Evolutionary conservation across 2,329 filamentous ascomycete genomes (phyloP).

Genomic region (Zymoseptoria tritici): DNA sequence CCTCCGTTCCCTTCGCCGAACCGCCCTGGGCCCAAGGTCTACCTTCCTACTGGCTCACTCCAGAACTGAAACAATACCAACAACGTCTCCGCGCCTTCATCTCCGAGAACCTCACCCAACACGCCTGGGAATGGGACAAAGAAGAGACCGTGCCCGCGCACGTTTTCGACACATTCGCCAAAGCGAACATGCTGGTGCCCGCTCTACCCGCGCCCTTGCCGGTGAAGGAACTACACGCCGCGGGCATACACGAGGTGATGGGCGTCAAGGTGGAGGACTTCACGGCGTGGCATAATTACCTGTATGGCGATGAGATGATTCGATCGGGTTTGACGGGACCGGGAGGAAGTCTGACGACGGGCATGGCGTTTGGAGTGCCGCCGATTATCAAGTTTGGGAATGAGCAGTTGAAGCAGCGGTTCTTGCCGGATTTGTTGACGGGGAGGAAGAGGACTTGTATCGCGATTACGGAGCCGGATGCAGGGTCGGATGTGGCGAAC

Average conservation of each 20-base stretch:
- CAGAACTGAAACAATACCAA: conserved; percentile 59
- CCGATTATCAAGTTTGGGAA: conserved; percentile 64
- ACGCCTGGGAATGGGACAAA: conserved; percentile 64
- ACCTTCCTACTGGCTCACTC: conserved; percentile 64
- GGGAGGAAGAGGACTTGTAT: conserved; percentile 64
- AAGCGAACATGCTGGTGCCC: conserved; percentile 63
- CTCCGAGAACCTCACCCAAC: conserved; percentile 52
- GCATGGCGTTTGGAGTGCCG: conserved; percentile 65
- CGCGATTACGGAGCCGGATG: conserved; percentile 70
- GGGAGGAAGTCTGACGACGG: conserved; percentile 57
- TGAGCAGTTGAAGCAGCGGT: conserved; percentile 54
- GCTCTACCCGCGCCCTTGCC: conserved; percentile 62
- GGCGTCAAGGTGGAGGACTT: conserved; percentile 66
- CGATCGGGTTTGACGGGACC: conserved; percentile 60
- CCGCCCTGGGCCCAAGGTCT: conserved; percentile 63
- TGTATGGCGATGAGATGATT: conserved; percentile 65
- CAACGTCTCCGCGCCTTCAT: conserved; percentile 60
- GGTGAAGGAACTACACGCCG: conserved; percentile 56
- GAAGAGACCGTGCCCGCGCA: conserved; percentile 55
- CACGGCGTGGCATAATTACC: conserved; percentile 62
- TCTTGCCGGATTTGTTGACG: conserved; percentile 60
- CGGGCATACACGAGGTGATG: conserved; percentile 59
- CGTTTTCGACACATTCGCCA: conserved; percentile 58
- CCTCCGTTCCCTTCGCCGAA: conserved; percentile 60
- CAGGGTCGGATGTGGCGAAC: conserved; percentile 66